Conservation (phyloP, 2,329 filamentous ascomycete species). For the Aspergillus felis region DNA sequence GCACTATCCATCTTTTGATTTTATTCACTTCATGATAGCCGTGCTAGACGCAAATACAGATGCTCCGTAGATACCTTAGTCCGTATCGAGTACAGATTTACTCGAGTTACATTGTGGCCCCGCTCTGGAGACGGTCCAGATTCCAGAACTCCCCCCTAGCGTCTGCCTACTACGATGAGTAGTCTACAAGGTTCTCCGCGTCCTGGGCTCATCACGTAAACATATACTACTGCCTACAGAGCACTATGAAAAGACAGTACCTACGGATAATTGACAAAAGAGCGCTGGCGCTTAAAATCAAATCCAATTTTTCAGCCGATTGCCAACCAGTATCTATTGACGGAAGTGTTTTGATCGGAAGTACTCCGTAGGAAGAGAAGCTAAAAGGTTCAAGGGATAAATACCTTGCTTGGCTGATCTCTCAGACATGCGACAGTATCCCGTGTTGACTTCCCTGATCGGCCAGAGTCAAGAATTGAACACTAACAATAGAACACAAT, state of each 20-base stretch:
- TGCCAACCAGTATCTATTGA: no score
- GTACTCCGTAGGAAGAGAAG: no score
- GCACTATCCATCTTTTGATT: neutral
- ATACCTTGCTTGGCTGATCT: neutral
- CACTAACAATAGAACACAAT: neutral
- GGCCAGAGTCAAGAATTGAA: no score
- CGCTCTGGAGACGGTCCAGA: neutral
- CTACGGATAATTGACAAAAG: no score
- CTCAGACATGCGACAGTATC: neutral
- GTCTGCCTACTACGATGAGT: neutral
- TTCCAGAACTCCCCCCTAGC: neutral
- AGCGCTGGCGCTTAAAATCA: no score
- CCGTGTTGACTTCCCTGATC: neutral
- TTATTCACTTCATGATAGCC: neutral
- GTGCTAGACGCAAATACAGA: neutral
- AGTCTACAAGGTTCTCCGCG: no score
- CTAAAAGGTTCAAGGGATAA: no score
- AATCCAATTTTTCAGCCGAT: no score
- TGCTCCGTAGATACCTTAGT: neutral
- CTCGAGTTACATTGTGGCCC: neutral
- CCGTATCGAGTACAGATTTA: neutral
- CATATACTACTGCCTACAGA: no score
- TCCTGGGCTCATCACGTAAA: no score
- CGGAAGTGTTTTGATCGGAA: no score
- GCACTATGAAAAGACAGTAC: no score